These are phyloP conservation scores for Anastatica hierochuntica DNA, from an alignment of 345 rosid species.

Conservation along the genomic window DNA sequence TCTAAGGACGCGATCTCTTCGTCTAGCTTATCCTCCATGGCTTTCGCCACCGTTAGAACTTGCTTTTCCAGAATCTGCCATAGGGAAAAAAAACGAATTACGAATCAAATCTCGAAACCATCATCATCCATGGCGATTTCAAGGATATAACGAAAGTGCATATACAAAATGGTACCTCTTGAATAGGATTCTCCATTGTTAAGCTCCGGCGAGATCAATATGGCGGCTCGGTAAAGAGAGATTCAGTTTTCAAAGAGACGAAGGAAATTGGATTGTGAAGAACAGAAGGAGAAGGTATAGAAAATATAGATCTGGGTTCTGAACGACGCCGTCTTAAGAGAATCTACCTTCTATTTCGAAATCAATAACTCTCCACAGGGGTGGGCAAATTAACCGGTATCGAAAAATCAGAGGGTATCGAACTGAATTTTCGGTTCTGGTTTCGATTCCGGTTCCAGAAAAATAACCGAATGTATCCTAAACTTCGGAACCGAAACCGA, in stretches of 20 bases:
- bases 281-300: not conserved
- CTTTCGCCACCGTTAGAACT: constrained; percentile 77
- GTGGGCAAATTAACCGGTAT: too few species aligned
- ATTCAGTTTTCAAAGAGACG: not conserved
- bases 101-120: not conserved
- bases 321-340: not conserved
- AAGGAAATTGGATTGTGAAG: not conserved
- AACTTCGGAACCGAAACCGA: too few species aligned
- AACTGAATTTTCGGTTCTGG: too few species aligned
- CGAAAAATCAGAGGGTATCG: too few species aligned
- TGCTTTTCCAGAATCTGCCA: constrained; percentile 79
- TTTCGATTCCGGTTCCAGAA: too few species aligned
- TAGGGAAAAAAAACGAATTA: not conserved
- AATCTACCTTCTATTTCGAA: too few species aligned
- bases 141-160: not conserved
- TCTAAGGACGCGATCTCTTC: constrained; percentile 82
- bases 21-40: constrained; percentile 80
- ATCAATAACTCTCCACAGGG: too few species aligned
- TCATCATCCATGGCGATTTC: not conserved
- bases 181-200: constrained; percentile 16
- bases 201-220: not conserved
- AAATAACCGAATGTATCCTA: too few species aligned
- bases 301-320: not conserved
- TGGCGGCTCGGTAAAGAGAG: not conserved
- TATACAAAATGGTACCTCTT: constrained; percentile 4